Evolutionary conservation across 2,329 filamentous ascomycete species (phyloP).

Genomic region (Dendryphion nanum): DNA sequence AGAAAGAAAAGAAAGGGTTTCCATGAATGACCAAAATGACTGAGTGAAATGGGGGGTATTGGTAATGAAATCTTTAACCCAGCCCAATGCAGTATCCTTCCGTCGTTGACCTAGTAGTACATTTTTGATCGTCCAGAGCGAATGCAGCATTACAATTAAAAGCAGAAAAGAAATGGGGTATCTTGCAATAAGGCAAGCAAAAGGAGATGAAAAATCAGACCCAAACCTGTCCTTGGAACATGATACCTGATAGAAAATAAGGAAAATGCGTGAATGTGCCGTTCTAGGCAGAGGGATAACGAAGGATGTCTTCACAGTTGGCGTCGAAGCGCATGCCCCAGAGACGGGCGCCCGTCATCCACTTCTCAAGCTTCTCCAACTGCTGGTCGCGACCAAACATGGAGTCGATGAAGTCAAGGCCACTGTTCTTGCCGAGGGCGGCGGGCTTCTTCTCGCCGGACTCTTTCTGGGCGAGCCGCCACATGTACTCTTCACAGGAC

Average conservation of each 20-base stretch:
- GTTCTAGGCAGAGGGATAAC: constrained; percentile 45
- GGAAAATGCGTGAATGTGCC: background rate
- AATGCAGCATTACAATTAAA: constrained; percentile 37
- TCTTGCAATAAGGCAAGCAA: constrained; percentile 37
- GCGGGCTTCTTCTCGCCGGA: constrained; percentile 59
- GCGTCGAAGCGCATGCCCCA: constrained; percentile 95
- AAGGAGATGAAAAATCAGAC: background rate
- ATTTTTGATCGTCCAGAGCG: constrained; percentile 26
- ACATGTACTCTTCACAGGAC: constrained; percentile 91
- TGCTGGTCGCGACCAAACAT: constrained; percentile 92
- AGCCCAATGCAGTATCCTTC: constrained; percentile 34
- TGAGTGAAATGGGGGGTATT: constrained; percentile 33
- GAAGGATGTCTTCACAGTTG: constrained; percentile 89
- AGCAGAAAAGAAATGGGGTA: constrained; percentile 31
- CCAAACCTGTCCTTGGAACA: constrained; percentile 26
- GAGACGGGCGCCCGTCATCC: constrained; percentile 83
- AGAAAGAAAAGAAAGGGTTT: constrained; percentile 11
- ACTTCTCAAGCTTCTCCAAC: constrained; percentile 83
- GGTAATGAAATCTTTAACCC: constrained; percentile 36
- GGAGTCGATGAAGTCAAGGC: constrained; percentile 92
- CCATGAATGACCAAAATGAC: constrained; percentile 6
- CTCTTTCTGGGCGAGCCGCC: constrained; percentile 76
- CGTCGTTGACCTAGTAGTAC: constrained; percentile 31
- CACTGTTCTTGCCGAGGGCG: constrained; percentile 83
- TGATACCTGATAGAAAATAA: background rate